phyloP scores from a whole-genome alignment of 2,329 filamentous ascomycete species.

The Epichloe baconii region DNA sequence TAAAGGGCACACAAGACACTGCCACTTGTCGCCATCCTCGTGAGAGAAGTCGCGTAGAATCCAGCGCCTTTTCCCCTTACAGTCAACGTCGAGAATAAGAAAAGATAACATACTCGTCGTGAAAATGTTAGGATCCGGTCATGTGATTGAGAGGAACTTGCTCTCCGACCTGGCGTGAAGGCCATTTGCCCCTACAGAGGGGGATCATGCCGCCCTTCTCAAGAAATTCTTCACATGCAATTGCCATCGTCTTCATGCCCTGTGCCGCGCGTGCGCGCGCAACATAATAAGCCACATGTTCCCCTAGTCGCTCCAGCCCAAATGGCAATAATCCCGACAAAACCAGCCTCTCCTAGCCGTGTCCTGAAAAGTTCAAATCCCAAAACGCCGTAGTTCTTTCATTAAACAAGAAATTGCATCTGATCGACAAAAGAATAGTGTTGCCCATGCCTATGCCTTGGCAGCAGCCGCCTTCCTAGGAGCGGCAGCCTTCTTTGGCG shows the following conservation, averaged over 20 bases:
- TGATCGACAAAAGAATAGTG: slow-evolving; percentile 12
- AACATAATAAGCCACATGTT: slow-evolving; percentile 11
- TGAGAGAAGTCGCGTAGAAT: background rate
- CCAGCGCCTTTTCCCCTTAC: background rate
- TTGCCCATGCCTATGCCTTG: slow-evolving; percentile 25
- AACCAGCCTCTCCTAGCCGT: slow-evolving; percentile 8
- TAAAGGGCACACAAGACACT: background rate
- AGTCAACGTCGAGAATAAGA: background rate
- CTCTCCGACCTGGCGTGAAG: slow-evolving; percentile 2
- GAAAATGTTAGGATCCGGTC: background rate
- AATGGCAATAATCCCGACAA: slow-evolving; percentile 8
- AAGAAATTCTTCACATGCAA: slow-evolving; percentile 5
- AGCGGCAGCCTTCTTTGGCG: slow-evolving; percentile 30
- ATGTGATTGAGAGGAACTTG: background rate
- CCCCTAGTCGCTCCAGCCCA: slow-evolving; percentile 9
- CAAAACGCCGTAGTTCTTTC: slow-evolving; percentile 23
- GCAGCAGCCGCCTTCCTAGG: slow-evolving; percentile 32
- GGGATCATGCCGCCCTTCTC: background rate
- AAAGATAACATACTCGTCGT: background rate
- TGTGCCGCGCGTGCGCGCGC: slow-evolving; percentile 9
- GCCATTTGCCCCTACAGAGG: background rate
- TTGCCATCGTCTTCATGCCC: slow-evolving; percentile 8
- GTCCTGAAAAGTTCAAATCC: slow-evolving; percentile 13
- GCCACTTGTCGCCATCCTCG: background rate
- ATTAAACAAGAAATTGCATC: slow-evolving; percentile 15